These are phyloP conservation scores for Grosmannia clavigera DNA, from an alignment of 2,329 filamentous ascomycete species.

Conservation along the genomic window DNA sequence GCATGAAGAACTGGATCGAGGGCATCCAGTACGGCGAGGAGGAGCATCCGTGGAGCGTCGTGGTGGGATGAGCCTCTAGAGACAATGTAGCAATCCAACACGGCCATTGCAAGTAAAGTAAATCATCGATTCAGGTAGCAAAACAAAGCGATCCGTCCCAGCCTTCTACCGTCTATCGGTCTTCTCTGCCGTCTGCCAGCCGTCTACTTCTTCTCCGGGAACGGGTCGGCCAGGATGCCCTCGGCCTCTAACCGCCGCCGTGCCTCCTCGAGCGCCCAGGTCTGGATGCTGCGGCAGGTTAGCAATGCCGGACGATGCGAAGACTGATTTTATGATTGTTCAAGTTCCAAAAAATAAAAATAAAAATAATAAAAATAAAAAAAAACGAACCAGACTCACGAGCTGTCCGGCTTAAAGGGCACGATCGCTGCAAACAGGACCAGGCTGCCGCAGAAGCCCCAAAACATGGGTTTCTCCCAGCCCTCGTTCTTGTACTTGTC, in stretches of 20 bases:
- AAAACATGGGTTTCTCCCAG: conserved; percentile 81
- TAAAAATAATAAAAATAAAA: no score
- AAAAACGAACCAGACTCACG: conserved; percentile 52
- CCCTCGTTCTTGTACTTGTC: conserved; percentile 95
- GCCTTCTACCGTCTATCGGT: not conserved
- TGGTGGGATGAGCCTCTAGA: no score
- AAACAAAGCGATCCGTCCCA: no score
- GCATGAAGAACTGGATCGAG: conserved; percentile 96
- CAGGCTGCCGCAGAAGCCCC: conserved; percentile 72
- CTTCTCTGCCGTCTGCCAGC: not conserved
- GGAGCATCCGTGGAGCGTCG: conserved; percentile 72
- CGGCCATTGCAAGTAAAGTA: no score
- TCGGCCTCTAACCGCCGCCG: conserved; percentile 89
- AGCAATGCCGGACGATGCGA: not conserved
- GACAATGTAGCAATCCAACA: no score
- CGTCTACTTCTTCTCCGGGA: conserved; percentile 40
- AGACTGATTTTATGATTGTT: no score
- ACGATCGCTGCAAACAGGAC: conserved; percentile 65
- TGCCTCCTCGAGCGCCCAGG: conserved; percentile 96
- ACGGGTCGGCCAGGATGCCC: conserved; percentile 77
- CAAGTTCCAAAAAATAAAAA: no score
- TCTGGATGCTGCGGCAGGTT: conserved; percentile 66
- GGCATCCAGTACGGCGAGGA: conserved; percentile 90
- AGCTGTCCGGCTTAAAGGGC: conserved; percentile 96
- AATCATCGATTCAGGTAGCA: no score